phyloP scores from a whole-genome alignment of 2,329 filamentous ascomycete genomes.

The Colletotrichum sp. region DNA sequence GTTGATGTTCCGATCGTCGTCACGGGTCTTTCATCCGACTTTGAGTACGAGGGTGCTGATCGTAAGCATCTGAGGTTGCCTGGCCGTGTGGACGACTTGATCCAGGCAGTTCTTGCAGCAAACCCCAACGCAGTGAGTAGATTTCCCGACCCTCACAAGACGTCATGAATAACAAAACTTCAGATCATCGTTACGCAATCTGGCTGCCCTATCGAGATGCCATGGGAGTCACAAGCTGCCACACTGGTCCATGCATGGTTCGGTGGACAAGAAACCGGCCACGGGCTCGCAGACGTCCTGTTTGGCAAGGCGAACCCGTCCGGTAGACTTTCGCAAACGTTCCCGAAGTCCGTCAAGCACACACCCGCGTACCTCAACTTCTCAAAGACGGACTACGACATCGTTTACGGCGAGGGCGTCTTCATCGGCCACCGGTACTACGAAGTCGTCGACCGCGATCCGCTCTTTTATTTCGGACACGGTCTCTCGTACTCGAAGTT shows the following conservation, averaged over 20 bases:
- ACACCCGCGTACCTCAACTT: slow-evolving; percentile 82
- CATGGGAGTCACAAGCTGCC: slow-evolving; percentile 63
- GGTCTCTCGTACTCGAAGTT: slow-evolving; percentile 82
- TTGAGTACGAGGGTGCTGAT: slow-evolving; percentile 82
- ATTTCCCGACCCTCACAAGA: accelerated
- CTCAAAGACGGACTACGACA: slow-evolving; percentile 70
- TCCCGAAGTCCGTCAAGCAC: slow-evolving; percentile 71
- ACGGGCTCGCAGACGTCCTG: slow-evolving; percentile 79
- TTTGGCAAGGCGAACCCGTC: slow-evolving; percentile 78
- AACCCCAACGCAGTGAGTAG: slow-evolving; percentile 67
- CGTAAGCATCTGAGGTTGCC: slow-evolving; percentile 81
- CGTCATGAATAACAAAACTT: accelerated
- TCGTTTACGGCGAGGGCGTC: slow-evolving; percentile 80
- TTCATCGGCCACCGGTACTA: slow-evolving; percentile 85
- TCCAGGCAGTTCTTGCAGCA: slow-evolving; percentile 66
- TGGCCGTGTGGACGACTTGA: slow-evolving; percentile 71
- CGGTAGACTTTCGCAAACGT: slow-evolving; percentile 76
- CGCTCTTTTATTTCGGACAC: slow-evolving; percentile 80
- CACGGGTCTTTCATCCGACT: slow-evolving; percentile 79
- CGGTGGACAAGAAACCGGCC: slow-evolving; percentile 85
- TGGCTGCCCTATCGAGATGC: slow-evolving; percentile 77
- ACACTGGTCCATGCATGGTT: slow-evolving; percentile 82
- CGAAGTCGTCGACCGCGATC: slow-evolving; percentile 69
- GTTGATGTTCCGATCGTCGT: slow-evolving; percentile 80
- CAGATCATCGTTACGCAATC: slow-evolving; percentile 75